Conservation (phyloP, 345 rosid species). For the Hirschfeldia incana region DNA sequence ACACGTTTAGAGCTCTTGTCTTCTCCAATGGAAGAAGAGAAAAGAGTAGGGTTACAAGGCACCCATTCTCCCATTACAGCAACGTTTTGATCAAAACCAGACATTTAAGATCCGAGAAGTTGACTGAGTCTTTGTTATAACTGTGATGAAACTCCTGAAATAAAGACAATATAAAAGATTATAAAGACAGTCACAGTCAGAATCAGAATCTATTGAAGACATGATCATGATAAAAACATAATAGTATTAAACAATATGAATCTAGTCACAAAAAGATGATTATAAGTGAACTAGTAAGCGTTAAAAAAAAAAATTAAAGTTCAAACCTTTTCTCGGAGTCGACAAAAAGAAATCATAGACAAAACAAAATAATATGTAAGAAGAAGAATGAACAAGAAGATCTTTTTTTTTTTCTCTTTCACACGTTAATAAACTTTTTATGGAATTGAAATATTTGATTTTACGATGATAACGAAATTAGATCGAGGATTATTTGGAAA, state of each 20-base stretch:
- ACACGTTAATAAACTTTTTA: constrained; percentile 23
- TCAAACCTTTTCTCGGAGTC: constrained; percentile 2
- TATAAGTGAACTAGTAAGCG: constrained; percentile 15
- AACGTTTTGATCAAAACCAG: constrained; percentile 70
- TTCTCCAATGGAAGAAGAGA: constrained; percentile 48
- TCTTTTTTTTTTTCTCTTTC: background rate
- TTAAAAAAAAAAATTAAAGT: background rate
- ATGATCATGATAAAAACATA: background rate
- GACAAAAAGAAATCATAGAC: background rate
- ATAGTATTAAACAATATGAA: background rate
- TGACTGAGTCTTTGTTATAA: constrained; percentile 11
- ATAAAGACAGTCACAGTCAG: background rate
- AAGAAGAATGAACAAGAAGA: background rate
- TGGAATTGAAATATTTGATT: constrained; percentile 9
- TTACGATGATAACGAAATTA: constrained; percentile 13
- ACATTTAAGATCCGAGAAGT: constrained; percentile 46
- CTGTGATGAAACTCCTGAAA: constrained; percentile 21
- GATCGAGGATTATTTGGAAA: constrained; percentile 4
- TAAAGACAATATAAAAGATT: background rate
- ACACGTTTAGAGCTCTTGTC: constrained; percentile 50
- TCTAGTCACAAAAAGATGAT: constrained; percentile 1
- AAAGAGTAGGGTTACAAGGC: constrained; percentile 67
- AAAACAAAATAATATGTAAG: background rate
- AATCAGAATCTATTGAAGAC: background rate
- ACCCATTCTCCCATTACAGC: constrained; percentile 86